A percentile compares a stretch with the other conserved stretches of the same genome.
Conservation (phyloP, 257 asterid genomes). For the Linaria vulgaris region DNA sequence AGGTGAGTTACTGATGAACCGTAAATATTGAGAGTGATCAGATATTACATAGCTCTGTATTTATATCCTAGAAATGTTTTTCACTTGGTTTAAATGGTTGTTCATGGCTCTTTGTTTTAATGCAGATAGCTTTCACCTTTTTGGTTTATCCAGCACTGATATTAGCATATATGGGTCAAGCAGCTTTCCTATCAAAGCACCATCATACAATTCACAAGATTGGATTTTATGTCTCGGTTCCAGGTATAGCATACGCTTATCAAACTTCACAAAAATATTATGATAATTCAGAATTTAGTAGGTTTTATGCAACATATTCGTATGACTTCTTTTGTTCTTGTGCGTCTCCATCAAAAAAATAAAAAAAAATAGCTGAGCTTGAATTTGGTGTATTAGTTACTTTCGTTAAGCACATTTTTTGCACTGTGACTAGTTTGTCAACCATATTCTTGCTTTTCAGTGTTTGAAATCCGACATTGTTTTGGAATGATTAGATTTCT, state of each 20-base stretch:
- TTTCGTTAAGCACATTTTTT: no score
- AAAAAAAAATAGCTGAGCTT: not conserved
- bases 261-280: not conserved
- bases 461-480: no score
- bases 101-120: constrained; percentile 22
- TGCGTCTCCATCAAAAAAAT: no score
- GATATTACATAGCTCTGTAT: not conserved
- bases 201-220: constrained; percentile 72
- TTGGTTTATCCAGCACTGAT: constrained; percentile 91
- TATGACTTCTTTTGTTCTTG: not conserved
- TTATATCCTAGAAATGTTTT: not conserved
- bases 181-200: constrained; percentile 85
- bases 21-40: not conserved
- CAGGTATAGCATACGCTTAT: constrained; percentile 49
- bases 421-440: no score
- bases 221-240: constrained; percentile 90
- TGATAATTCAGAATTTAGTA: not conserved
- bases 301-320: no score
- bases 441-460: no score
- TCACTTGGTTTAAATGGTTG: not conserved
- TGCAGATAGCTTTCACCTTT: constrained; percentile 94
- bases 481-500: no score
- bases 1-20: constrained; percentile 40
- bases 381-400: no score
- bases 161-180: constrained; percentile 98